Conservation (phyloP, 768 basidiomycete species). For the Goffeauzyma gilvescens region DNA sequence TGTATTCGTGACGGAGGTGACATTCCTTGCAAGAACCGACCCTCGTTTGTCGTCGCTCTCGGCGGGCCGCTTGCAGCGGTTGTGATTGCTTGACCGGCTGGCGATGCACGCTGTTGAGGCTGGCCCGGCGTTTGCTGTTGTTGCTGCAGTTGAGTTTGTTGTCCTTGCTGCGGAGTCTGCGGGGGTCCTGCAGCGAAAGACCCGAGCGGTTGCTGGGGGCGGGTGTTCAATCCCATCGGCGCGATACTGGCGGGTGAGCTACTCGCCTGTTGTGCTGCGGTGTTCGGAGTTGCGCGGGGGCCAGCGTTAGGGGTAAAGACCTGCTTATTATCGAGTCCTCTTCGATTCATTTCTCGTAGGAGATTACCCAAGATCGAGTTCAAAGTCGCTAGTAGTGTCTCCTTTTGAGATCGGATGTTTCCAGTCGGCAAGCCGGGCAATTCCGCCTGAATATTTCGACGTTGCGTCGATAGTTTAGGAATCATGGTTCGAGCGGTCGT, state of each 20-base stretch:
- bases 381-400: not conserved
- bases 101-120: not conserved
- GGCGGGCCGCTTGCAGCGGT: constrained; percentile 1
- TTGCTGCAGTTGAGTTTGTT: constrained; percentile 2
- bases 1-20: not conserved
- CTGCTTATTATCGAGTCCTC: constrained; percentile 3
- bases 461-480: constrained; percentile 5
- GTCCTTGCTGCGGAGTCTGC: not conserved
- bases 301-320: not conserved
- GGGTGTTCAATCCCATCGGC: too few species aligned
- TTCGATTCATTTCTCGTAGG: constrained; percentile 4
- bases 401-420: too few species aligned
- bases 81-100: not conserved
- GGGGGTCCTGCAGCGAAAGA: not conserved
- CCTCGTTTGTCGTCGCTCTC: not conserved
- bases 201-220: not conserved
- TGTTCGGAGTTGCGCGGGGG: not conserved
- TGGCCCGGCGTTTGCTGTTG: not conserved
- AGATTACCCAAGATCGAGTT: not conserved
- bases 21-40: not conserved
- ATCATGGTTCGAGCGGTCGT: constrained; percentile 6
- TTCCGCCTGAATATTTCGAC: too few species aligned
- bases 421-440: not conserved
- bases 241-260: too few species aligned
- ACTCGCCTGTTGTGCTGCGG: too few species aligned